These are phyloP conservation scores for Verticillium zaregamsianum DNA, from an alignment of 2,329 filamentous ascomycete genomes.

Conservation along the genomic window DNA sequence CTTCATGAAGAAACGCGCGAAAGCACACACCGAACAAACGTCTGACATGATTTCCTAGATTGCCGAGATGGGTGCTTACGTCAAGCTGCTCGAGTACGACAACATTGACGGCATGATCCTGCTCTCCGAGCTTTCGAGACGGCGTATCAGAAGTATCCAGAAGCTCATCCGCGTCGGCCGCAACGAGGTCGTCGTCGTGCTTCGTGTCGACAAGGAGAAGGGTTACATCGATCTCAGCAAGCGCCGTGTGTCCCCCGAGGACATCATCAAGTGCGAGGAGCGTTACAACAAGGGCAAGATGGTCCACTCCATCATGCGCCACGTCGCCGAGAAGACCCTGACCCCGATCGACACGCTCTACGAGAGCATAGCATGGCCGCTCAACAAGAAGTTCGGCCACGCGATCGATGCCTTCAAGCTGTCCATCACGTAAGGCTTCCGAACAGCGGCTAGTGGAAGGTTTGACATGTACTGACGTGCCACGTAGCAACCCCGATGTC, in stretches of 20 bases:
- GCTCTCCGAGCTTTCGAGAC: constrained; percentile 91
- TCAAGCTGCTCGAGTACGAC: constrained; percentile 98
- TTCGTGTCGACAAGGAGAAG: constrained; percentile 99
- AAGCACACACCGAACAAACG: background rate
- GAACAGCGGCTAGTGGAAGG: background rate
- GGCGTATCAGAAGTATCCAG: constrained; percentile 98
- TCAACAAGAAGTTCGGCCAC: constrained; percentile 97
- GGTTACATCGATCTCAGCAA: constrained; percentile 99
- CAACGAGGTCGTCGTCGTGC: constrained; percentile 97
- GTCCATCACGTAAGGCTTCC: constrained; percentile 76
- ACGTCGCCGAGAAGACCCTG: constrained; percentile 95
- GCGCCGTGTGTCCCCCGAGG: constrained; percentile 93
- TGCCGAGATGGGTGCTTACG: constrained; percentile 99
- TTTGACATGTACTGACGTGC: background rate
- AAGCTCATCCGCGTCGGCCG: constrained; percentile 97
- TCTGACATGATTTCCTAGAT: constrained; percentile 54
- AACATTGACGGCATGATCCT: constrained; percentile 99
- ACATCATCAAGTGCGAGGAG: constrained; percentile 98
- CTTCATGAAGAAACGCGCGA: background rate
- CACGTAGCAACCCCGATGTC: constrained; percentile 79
- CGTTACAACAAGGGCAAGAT: constrained; percentile 99
- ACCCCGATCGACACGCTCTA: constrained; percentile 94
- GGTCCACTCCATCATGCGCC: constrained; percentile 97
- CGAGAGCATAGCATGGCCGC: constrained; percentile 90
- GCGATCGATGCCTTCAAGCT: constrained; percentile 98